Percentiles rank a stretch among this genome's conserved stretches.
phyloP scores from a whole-genome alignment of 495 filamentous ascomycete species.

The Penicillium salamii region DNA sequence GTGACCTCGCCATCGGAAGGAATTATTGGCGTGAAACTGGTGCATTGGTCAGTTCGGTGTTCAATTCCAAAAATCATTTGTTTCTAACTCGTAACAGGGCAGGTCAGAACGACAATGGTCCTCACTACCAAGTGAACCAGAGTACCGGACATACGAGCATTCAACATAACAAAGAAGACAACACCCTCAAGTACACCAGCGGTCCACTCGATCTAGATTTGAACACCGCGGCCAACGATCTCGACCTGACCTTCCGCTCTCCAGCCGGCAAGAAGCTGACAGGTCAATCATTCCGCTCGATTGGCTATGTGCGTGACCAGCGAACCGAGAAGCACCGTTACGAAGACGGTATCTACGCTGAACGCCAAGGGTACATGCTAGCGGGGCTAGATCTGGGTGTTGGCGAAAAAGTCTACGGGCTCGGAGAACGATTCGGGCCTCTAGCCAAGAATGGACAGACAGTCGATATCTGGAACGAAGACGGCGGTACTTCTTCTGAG shows the following conservation, averaged over 20 bases:
- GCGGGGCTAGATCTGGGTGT: conserved; percentile 61
- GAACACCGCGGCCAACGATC: conserved; percentile 49
- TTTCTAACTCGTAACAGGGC: conserved; percentile 24
- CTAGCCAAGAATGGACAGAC: conserved; percentile 69
- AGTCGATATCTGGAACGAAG: conserved; percentile 67
- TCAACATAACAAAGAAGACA: conserved; percentile 33
- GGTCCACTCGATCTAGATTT: conserved; percentile 55
- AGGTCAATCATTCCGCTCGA: conserved; percentile 57
- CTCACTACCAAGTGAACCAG: conserved; percentile 61
- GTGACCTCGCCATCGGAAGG: conserved; percentile 57
- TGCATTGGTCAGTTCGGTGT: conserved; percentile 55
- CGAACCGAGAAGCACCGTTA: conserved; percentile 45
- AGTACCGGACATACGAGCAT: conserved; percentile 44
- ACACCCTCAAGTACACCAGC: conserved; percentile 52
- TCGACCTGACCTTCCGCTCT: conserved; percentile 55
- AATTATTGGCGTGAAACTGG: conserved; percentile 59
- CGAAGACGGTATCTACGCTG: conserved; percentile 52
- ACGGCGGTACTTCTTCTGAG: conserved; percentile 68
- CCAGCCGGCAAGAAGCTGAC: conserved; percentile 50
- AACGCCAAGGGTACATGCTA: conserved; percentile 58
- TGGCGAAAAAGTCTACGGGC: conserved; percentile 65
- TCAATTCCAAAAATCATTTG: neutral
- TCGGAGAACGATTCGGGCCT: conserved; percentile 68
- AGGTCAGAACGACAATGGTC: conserved; percentile 49
- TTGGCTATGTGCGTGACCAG: conserved; percentile 54